Evolutionary conservation across 169 alveolate genomes (phyloP).

Genomic region (Cryptosporidium ubiquitum): DNA sequence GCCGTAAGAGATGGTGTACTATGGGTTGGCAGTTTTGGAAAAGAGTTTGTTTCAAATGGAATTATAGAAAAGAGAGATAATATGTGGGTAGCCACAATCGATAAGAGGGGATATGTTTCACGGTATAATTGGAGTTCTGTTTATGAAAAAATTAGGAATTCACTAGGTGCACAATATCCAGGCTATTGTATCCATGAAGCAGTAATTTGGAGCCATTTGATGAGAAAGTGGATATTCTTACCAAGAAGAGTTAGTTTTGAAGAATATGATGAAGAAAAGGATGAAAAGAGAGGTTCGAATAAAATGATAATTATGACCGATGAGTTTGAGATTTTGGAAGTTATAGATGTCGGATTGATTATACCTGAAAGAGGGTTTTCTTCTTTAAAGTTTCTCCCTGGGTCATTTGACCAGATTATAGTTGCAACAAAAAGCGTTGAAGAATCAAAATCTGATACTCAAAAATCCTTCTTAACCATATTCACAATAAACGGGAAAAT

Average conservation of each 20-base stretch:
- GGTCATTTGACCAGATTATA: conserved; percentile 74
- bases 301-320: conserved; percentile 45
- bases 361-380: conserved; percentile 76
- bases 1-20: conserved; percentile 75
- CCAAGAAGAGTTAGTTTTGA: conserved; percentile 76
- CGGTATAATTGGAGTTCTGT: conserved; percentile 69
- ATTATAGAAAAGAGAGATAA: conserved; percentile 41
- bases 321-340: conserved; percentile 45
- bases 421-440: conserved; percentile 65
- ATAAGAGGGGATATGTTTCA: conserved; percentile 42
- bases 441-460: conserved; percentile 11
- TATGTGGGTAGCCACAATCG: conserved; percentile 77
- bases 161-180: conserved; percentile 74
- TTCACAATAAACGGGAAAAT: conserved; percentile 47
- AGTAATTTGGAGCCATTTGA: conserved; percentile 75
- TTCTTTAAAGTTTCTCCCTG: conserved; percentile 76
- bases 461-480: conserved; percentile 40
- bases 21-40: conserved; percentile 78
- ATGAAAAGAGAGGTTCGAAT: conserved; percentile 68
- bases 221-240: conserved; percentile 74
- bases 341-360: conserved; percentile 25
- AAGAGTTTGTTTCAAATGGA: conserved; percentile 76
- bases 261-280: conserved; percentile 74
- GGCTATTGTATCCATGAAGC: conserved; percentile 80
- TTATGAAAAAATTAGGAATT: conserved; percentile 67